Evolutionary conservation across 202 grass and related monocot genomes (phyloP).

Genomic region (Digitaria exilis): DNA sequence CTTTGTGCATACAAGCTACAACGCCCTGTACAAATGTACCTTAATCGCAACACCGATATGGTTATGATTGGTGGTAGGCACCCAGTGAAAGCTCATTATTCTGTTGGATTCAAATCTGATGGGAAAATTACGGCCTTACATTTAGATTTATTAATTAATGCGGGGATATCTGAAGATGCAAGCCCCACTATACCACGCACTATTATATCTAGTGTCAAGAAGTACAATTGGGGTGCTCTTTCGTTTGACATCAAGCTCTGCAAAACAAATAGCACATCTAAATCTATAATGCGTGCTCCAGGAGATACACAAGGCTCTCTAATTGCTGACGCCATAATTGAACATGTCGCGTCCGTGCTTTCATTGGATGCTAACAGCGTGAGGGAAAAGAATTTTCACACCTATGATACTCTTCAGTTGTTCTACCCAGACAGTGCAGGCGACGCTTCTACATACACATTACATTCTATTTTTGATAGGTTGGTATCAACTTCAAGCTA

Average conservation of each 20-base stretch:
- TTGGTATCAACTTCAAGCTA: conserved; percentile 52
- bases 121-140: conserved; percentile 82
- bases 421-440: conserved; percentile 61
- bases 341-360: conserved; percentile 69
- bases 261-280: conserved; percentile 77
- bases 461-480: conserved; percentile 71
- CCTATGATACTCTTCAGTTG: conserved; percentile 52
- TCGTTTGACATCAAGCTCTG: conserved; percentile 75
- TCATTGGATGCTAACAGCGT: conserved; percentile 48
- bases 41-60: conserved; percentile 81
- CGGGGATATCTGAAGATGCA: conserved; percentile 69
- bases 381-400: conserved; percentile 77
- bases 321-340: conserved; percentile 78
- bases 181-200: conserved; percentile 45
- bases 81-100: conserved; percentile 70
- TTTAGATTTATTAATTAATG: conserved; percentile 59
- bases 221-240: conserved; percentile 89
- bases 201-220: conserved; percentile 60
- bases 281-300: conserved; percentile 80
- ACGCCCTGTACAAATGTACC: conserved; percentile 68
- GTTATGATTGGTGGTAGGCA: conserved; percentile 70
- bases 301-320: conserved; percentile 79
- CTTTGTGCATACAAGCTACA: conserved; percentile 67
- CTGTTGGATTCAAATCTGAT: conserved; percentile 79
- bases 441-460: conserved; percentile 57